Conservation (phyloP, 208 protist species). For the Trypanosoma scelopori region DNA sequence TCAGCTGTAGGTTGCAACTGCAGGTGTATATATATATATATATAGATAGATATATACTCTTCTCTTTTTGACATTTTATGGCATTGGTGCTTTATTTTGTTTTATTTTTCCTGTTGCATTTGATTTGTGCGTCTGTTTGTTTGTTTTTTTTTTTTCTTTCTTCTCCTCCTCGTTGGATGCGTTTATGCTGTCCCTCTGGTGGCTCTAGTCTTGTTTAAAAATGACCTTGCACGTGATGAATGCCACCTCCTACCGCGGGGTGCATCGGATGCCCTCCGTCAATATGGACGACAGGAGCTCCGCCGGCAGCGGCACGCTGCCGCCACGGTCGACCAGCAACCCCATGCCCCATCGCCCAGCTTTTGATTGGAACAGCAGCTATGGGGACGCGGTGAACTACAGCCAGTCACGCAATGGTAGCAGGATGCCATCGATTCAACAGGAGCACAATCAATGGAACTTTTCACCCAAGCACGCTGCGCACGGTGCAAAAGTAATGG, state of each 20-base stretch:
- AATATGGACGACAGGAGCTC: not conserved
- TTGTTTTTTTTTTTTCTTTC: no score
- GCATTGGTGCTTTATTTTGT: no score
- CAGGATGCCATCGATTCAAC: not conserved
- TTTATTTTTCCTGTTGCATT: no score
- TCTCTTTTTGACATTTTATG: no score
- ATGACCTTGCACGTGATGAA: not conserved
- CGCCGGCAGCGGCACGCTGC: slow-evolving; percentile 20
- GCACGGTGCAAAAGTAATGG: no score
- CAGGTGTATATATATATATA: no score
- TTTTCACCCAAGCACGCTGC: no score
- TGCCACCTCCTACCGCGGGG: not conserved
- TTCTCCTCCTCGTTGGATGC: no score
- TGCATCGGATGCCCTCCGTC: not conserved
- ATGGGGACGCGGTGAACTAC: not conserved
- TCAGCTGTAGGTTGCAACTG: not conserved
- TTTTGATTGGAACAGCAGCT: slow-evolving; percentile 5
- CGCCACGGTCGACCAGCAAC: slow-evolving; percentile 4
- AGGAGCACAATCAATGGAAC: not conserved
- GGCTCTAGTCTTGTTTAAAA: not conserved
- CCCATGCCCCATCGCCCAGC: not conserved
- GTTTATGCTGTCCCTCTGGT: no score
- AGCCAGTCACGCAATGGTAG: not conserved
- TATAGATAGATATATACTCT: no score
- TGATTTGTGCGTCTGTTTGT: no score